Evolutionary conservation across 2,329 filamentous ascomycete species (phyloP).

Genomic region (Colletotrichum sp.): DNA sequence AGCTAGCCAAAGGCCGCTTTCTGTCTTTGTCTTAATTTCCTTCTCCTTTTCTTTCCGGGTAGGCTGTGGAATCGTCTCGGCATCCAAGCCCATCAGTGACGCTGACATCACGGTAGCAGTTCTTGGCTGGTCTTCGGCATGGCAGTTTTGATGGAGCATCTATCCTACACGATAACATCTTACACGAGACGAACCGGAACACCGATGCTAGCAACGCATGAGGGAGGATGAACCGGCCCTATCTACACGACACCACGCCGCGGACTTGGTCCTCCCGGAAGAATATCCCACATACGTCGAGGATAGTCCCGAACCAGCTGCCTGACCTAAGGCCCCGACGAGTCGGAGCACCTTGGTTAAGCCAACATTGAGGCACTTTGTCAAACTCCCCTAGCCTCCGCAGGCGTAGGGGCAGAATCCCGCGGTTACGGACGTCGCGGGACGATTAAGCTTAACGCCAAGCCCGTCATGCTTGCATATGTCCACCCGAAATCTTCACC

Average conservation of each 20-base stretch:
- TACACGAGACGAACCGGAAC: not conserved
- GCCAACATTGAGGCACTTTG: fast-evolving
- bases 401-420: not conserved
- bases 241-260: not conserved
- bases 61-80: not conserved
- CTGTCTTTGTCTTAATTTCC: not conserved
- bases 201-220: not conserved
- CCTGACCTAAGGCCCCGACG: not conserved
- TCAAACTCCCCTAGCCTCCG: not conserved
- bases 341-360: fast-evolving
- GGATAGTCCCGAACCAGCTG: not conserved
- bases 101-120: fast-evolving
- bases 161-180: not conserved
- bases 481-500: not conserved
- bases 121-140: not conserved
- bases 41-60: not conserved
- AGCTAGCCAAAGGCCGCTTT: not conserved
- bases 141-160: not conserved
- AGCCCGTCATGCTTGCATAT: not conserved
- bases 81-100: not conserved
- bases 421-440: not conserved
- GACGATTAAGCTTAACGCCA: not conserved
- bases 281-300: not conserved
- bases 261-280: not conserved
- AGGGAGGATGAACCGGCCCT: not conserved